These are phyloP conservation scores for Paulownia fortunei DNA, from an alignment of 257 asterid genomes.

Conservation along the genomic window DNA sequence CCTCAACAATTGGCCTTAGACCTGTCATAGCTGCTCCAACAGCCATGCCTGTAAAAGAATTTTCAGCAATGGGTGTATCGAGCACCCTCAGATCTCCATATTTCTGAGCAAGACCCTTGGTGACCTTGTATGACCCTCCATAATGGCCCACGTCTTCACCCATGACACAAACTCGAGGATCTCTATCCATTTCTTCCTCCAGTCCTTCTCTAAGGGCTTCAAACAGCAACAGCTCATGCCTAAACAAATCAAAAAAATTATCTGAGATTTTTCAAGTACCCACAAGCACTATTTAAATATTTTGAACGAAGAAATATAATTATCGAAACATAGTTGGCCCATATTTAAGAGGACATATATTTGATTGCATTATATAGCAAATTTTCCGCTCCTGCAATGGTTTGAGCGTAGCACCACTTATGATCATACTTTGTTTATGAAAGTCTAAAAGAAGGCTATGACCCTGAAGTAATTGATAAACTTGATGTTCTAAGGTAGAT, in stretches of 20 bases:
- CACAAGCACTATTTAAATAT: neutral
- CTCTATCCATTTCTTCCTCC: conserved; percentile 91
- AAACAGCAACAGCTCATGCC: conserved; percentile 86
- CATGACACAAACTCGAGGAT: conserved; percentile 71
- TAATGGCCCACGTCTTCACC: conserved; percentile 94
- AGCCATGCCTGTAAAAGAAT: conserved; percentile 91
- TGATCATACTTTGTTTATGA: neutral
- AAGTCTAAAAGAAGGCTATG: neutral
- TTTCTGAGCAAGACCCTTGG: conserved; percentile 68
- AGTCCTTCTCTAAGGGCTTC: conserved; percentile 93
- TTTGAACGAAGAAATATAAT: neutral
- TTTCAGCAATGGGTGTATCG: conserved; percentile 88
- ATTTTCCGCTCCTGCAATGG: neutral
- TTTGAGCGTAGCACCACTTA: neutral
- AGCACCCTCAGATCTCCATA: conserved; percentile 87
- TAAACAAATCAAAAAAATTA: conserved; percentile 29
- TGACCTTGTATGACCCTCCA: conserved; percentile 90
- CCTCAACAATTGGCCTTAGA: conserved; percentile 75
- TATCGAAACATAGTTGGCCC: conserved; percentile 3
- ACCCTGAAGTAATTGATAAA: too few relatives aligned
- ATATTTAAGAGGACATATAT: neutral
- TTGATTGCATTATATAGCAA: neutral
- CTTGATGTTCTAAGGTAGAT: conserved; percentile 11
- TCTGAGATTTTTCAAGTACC: neutral
- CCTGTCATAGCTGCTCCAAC: conserved; percentile 92